These are phyloP conservation scores for Xylaria intraflava DNA, from an alignment of 495 filamentous ascomycete genomes.

Conservation along the genomic window DNA sequence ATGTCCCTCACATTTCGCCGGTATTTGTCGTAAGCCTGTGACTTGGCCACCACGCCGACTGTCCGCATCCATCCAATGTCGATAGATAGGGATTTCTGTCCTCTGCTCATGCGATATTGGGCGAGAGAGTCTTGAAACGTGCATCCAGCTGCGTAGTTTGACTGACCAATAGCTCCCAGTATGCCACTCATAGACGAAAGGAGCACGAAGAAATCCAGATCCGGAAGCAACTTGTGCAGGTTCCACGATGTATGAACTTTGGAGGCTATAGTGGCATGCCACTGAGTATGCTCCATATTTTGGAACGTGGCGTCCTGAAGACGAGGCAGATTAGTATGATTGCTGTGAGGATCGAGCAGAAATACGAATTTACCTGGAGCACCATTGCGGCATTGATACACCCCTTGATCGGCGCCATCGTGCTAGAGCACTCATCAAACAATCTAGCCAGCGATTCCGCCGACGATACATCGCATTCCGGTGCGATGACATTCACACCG, in stretches of 20 bases:
- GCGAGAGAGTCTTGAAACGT: constrained; percentile 48
- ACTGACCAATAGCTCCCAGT: constrained; percentile 45
- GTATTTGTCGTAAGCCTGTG: constrained; percentile 17
- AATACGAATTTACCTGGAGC: too few species aligned
- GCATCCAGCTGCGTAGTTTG: constrained; percentile 55
- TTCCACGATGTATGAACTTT: constrained; percentile 43
- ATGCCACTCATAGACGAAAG: constrained; percentile 50
- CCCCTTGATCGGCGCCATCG: constrained; percentile 47
- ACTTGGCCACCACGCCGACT: constrained; percentile 29
- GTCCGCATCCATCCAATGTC: constrained; percentile 41
- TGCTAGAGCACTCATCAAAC: constrained; percentile 18
- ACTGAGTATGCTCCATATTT: constrained; percentile 42
- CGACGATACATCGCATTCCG: constrained; percentile 35
- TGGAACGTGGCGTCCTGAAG: constrained; percentile 43
- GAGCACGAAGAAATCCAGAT: constrained; percentile 54
- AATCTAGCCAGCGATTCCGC: constrained; percentile 3
- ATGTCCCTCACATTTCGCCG: constrained; percentile 18
- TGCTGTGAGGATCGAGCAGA: too few species aligned
- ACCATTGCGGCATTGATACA: constrained; percentile 47
- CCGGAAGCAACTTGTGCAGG: constrained; percentile 37
- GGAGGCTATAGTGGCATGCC: constrained; percentile 31
- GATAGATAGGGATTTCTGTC: constrained; percentile 37
- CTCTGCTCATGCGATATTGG: constrained; percentile 27
- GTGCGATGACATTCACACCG: constrained; percentile 24
- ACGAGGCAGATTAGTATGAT: too few species aligned